These are phyloP conservation scores for Aphanomyces invadans DNA, from an alignment of 352 stramenopile species.

Conservation along the genomic window DNA sequence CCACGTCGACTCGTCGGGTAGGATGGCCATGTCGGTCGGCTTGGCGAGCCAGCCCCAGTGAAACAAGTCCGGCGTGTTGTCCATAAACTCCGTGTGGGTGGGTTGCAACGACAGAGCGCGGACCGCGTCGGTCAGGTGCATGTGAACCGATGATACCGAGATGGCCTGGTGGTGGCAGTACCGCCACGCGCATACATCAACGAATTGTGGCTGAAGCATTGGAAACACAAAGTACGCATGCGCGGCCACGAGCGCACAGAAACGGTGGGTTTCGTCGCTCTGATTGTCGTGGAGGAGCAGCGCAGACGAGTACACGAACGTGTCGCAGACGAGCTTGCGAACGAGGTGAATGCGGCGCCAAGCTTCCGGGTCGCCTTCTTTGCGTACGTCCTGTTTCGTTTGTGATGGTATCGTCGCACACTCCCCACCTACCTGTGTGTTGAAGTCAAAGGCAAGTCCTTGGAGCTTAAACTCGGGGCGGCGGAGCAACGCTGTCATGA, in stretches of 20 bases:
- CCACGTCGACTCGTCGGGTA: conserved; percentile 16
- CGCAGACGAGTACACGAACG: conserved; percentile 3
- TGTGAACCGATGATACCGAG: neutral
- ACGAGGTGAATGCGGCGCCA: conserved; percentile 12
- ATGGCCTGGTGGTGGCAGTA: conserved; percentile 2
- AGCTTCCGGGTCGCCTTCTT: conserved; percentile 10
- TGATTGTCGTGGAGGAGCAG: neutral
- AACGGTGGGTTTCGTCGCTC: neutral
- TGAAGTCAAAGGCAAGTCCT: conserved; percentile 16
- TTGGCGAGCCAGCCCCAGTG: conserved; percentile 23
- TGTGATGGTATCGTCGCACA: neutral
- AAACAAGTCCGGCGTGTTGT: conserved; percentile 5
- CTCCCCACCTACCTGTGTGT: neutral
- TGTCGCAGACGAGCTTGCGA: conserved; percentile 15
- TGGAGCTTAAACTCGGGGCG: conserved; percentile 8
- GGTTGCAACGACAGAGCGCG: neutral
- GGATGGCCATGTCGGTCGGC: neutral
- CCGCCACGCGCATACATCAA: conserved; percentile 13
- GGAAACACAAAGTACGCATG: conserved; percentile 20
- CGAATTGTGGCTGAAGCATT: conserved; percentile 2
- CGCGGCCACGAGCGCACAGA: neutral
- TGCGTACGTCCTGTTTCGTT: conserved; percentile 8
- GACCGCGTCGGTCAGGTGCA: neutral
- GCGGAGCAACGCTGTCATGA: neutral
- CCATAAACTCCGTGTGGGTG: conserved; percentile 11